Conservation (phyloP, 2,329 filamentous ascomycete genomes). For the Claviceps spartinae region DNA sequence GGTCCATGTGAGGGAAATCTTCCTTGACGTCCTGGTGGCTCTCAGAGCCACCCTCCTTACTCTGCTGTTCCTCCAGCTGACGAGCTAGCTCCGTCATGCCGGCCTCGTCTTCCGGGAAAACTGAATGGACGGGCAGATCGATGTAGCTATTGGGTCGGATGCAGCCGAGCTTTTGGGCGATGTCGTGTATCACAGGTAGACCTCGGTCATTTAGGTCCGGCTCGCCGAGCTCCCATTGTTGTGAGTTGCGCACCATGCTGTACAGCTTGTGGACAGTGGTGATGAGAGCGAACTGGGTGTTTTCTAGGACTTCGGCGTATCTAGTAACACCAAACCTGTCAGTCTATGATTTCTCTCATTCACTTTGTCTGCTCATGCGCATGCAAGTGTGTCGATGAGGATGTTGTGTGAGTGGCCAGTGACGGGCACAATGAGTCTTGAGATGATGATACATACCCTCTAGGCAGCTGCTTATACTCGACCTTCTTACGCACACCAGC, state of each 20-base stretch:
- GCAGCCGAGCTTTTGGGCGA: conserved; percentile 49
- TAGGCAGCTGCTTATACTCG: conserved; percentile 53
- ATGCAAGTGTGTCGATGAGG: no score
- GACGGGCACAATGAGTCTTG: not conserved
- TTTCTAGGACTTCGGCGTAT: conserved; percentile 51
- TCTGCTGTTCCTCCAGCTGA: conserved; percentile 36
- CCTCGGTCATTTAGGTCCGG: conserved; percentile 50
- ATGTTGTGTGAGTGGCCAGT: no score
- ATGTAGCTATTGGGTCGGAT: conserved; percentile 49
- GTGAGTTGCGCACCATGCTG: conserved; percentile 44
- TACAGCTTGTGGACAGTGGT: conserved; percentile 54
- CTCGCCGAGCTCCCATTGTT: conserved; percentile 48
- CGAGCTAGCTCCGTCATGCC: conserved; percentile 42
- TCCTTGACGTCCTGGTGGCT: conserved; percentile 14
- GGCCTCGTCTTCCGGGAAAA: conserved; percentile 48
- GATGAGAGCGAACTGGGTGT: conserved; percentile 50
- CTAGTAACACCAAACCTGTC: conserved; percentile 17
- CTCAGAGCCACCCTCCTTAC: conserved; percentile 21
- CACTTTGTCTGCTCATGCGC: no score
- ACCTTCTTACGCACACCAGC: conserved; percentile 52
- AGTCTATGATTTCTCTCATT: not conserved
- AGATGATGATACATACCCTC: conserved; percentile 32
- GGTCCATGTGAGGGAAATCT: conserved; percentile 18
- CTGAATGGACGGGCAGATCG: conserved; percentile 41
- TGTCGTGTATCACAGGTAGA: conserved; percentile 51